Evolutionary conservation across 2,329 filamentous ascomycete species (phyloP).

Genomic region (Fusarium sp.): DNA sequence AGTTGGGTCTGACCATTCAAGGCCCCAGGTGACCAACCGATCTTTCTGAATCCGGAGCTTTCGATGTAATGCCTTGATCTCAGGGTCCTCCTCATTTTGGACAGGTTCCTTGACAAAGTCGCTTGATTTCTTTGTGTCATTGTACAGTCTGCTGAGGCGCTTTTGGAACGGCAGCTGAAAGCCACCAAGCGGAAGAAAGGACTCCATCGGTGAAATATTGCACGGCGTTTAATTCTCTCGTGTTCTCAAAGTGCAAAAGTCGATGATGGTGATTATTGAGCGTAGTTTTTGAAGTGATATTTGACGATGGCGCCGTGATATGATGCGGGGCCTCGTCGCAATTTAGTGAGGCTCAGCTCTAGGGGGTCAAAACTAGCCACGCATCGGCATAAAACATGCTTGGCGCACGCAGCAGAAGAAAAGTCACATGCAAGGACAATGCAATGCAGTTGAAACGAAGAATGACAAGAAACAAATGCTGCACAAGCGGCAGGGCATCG

Average conservation of each 20-base stretch:
- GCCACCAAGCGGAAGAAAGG: constrained; percentile 61
- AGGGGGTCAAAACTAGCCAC: not conserved
- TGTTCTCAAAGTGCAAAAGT: not conserved
- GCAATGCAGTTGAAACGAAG: not conserved
- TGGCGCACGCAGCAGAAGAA: not conserved
- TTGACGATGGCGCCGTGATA: constrained; percentile 28
- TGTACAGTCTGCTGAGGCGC: constrained; percentile 78
- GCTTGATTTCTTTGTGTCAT: constrained; percentile 82
- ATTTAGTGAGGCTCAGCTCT: constrained; percentile 26
- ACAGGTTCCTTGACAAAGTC: constrained; percentile 76
- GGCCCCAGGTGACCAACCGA: constrained; percentile 80
- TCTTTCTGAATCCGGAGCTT: constrained; percentile 85
- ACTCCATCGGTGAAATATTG: constrained; percentile 54
- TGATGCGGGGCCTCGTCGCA: constrained; percentile 23
- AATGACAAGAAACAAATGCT: not conserved
- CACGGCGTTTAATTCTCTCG: not conserved
- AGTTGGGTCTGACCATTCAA: constrained; percentile 81
- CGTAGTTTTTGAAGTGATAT: constrained; percentile 21
- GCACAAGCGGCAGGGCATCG: constrained; percentile 3
- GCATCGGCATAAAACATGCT: constrained; percentile 11
- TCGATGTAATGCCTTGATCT: constrained; percentile 77
- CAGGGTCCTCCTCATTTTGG: constrained; percentile 72
- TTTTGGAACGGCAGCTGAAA: constrained; percentile 69
- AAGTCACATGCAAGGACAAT: constrained; percentile 10
- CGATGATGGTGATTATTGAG: not conserved